phyloP scores from a whole-genome alignment of 2,329 filamentous ascomycete species.

The Ustilaginoidea virens region DNA sequence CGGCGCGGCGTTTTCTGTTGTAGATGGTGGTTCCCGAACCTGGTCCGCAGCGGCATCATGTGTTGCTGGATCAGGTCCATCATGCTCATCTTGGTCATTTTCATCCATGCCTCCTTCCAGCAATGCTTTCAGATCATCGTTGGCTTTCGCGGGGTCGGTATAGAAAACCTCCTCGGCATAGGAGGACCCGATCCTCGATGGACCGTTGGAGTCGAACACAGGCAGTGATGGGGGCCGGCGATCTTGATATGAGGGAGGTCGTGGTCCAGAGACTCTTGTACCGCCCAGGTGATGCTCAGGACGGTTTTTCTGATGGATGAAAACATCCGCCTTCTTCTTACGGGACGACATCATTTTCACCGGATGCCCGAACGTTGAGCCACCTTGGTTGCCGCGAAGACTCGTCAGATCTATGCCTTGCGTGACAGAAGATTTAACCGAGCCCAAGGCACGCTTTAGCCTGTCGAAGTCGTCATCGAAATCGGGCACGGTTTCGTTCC shows the following conservation, averaged over 20 bases:
- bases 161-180: conserved; percentile 39
- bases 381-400: conserved; percentile 3
- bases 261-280: conserved; percentile 30
- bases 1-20: conserved; percentile 1
- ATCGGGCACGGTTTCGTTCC: conserved; percentile 12
- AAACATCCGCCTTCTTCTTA: conserved; percentile 40
- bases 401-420: conserved; percentile 2
- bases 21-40: too few species aligned
- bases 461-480: conserved; percentile 17
- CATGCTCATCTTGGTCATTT: conserved; percentile 41
- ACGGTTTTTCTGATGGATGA: conserved; percentile 36
- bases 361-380: conserved; percentile 21
- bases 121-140: conserved; percentile 65
- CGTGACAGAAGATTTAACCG: conserved; percentile 11
- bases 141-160: conserved; percentile 56
- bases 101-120: conserved; percentile 70
- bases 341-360: conserved; percentile 31
- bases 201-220: conserved; percentile 29
- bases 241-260: conserved; percentile 30
- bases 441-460: conserved; percentile 15
- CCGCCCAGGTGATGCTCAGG: conserved; percentile 39
- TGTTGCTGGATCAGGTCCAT: conserved; percentile 11
- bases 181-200: conserved; percentile 4
- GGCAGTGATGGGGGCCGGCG: conserved; percentile 29
- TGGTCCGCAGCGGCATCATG: too few species aligned